Conservation (phyloP, 495 filamentous ascomycete species). For the Podospora pseudoanserina region DNA sequence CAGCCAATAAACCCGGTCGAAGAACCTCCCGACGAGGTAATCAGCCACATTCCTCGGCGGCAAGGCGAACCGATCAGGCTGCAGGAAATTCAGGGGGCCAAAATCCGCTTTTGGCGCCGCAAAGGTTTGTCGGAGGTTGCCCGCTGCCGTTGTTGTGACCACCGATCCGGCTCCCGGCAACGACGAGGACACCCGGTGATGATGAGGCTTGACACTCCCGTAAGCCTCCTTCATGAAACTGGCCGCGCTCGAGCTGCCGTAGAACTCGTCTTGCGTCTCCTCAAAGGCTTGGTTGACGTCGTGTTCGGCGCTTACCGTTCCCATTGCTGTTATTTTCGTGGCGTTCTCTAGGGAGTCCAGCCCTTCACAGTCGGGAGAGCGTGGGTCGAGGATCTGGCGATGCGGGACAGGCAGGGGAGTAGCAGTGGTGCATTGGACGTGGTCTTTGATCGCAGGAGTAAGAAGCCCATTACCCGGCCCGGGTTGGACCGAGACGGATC, state of each 20-base stretch:
- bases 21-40: slow-evolving; percentile 42
- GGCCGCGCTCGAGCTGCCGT: slow-evolving; percentile 43
- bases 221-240: slow-evolving; percentile 42
- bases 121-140: neutral
- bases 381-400: neutral
- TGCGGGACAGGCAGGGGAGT: neutral
- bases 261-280: slow-evolving; percentile 34
- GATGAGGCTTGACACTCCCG: slow-evolving; percentile 27
- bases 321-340: slow-evolving; percentile 39
- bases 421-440: neutral
- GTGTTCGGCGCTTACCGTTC: slow-evolving; percentile 27
- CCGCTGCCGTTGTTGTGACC: neutral
- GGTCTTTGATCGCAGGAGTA: neutral
- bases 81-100: neutral
- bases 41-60: slow-evolving; percentile 46
- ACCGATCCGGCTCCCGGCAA: too few species aligned
- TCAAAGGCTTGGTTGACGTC: slow-evolving; percentile 29
- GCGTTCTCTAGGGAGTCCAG: slow-evolving; percentile 22
- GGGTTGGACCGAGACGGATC: neutral
- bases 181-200: neutral
- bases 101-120: neutral
- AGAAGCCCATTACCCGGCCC: neutral
- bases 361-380: neutral
- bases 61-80: slow-evolving; percentile 25
- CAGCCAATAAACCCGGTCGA: slow-evolving; percentile 40